Evolutionary conservation across 2,329 filamentous ascomycete species (phyloP), one percentile per base, ranked within the genome.

Genomic region (Fusarium sp.): DNA sequence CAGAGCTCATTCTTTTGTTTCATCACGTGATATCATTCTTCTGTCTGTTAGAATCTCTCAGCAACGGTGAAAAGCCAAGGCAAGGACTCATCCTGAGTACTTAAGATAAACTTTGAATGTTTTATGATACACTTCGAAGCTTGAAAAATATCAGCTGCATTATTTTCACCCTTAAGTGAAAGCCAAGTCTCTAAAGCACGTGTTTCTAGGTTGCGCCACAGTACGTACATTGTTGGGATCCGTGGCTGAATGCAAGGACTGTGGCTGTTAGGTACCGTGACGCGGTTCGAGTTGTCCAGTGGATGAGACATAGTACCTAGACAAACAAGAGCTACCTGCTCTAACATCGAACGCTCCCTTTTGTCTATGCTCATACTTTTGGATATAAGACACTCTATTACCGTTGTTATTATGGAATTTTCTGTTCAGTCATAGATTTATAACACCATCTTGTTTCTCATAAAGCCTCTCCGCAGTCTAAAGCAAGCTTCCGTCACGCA

Each of bases 251-350:
- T 30, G 8, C 17, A 17, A 28, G 39, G 56, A 22, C 24, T 58
- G 66, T 74, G 70, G 70, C 66, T 73, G 35, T 32, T 39, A 35
- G 70, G 56, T 68, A 74, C 68, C 71, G 67, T 72, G 71, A 75
- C 72, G 51, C 60, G 42, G 38, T 41, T 45, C 48, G 50, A 65
- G 72, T 69, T 75, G 71, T 63, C 66, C 44, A 75, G 68, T 67
- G 70, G 39, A 77, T 70, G 68, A 66, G 57, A 72, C 59, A 53
- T 20, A 53, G 61, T 20, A 26, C 26, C 26, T 26, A 53, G 61
- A 63, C 50, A 55, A 62, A 65, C 53, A 73, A 66, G 59, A 59
- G 51, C 32, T 59, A 22, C 14, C 14, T 35, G 3, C 66, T 75
- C 55, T 72, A 63, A 68, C 63, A 62, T 63, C 47, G 51, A 45